A percentile compares a stretch with the other conserved stretches of the same genome.
phyloP scores from a whole-genome alignment of 169 alveolate species.

The Plasmodium coatneyi region DNA sequence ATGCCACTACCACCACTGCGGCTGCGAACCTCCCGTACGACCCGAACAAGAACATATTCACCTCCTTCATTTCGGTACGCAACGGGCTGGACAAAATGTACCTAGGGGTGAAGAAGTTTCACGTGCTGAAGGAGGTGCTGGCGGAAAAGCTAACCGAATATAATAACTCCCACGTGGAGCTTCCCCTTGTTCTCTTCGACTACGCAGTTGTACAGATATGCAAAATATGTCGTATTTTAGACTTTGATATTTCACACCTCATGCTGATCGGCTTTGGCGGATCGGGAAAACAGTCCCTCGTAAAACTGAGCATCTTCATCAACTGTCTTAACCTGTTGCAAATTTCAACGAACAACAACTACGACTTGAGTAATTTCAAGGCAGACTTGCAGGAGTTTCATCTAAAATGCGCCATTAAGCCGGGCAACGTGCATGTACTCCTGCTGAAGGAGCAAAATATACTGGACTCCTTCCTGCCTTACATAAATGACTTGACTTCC shows the following conservation, averaged over 20 bases:
- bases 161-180: slow-evolving; percentile 91
- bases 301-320: slow-evolving; percentile 93
- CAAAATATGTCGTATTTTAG: slow-evolving; percentile 94
- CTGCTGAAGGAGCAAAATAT: slow-evolving; percentile 95
- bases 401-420: slow-evolving; percentile 94
- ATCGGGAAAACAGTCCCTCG: slow-evolving; percentile 95
- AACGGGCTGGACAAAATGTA: slow-evolving; percentile 92
- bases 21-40: slow-evolving; percentile 76
- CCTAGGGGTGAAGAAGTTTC: slow-evolving; percentile 87
- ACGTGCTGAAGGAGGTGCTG: slow-evolving; percentile 89
- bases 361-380: slow-evolving; percentile 91
- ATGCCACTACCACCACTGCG: not conserved
- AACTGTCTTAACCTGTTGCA: slow-evolving; percentile 88
- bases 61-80: slow-evolving; percentile 91
- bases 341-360: slow-evolving; percentile 92
- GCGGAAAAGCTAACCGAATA: slow-evolving; percentile 92
- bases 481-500: slow-evolving; percentile 95
- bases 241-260: slow-evolving; percentile 94
- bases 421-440: slow-evolving; percentile 92
- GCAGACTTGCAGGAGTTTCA: slow-evolving; percentile 92
- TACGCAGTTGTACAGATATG: slow-evolving; percentile 95
- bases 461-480: slow-evolving; percentile 92
- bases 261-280: slow-evolving; percentile 98
- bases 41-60: slow-evolving; percentile 87
- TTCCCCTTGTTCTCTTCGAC: slow-evolving; percentile 95